phyloP scores from a whole-genome alignment of 2,329 filamentous ascomycete genomes.

The Passalora sequoiae region DNA sequence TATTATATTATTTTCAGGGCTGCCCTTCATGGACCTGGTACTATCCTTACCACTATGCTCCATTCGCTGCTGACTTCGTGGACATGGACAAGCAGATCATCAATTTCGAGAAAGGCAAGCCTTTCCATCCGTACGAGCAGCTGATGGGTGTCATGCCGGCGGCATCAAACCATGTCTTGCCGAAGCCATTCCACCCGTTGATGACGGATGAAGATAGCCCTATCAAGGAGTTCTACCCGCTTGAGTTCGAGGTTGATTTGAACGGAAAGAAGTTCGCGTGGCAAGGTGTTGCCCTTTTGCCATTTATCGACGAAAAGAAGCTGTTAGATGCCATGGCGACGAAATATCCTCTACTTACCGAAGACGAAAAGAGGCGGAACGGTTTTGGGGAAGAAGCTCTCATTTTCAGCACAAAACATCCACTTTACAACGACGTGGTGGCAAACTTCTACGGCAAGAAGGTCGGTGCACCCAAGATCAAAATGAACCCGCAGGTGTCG shows the following conservation, averaged over 20 bases:
- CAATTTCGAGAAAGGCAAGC: conserved; percentile 74
- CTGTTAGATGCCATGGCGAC: conserved; percentile 75
- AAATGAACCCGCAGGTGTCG: conserved; percentile 68
- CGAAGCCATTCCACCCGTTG: conserved; percentile 77
- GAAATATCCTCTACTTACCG: conserved; percentile 72
- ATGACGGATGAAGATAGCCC: conserved; percentile 86
- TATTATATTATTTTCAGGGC: conserved; percentile 96
- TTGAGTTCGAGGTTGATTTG: conserved; percentile 85
- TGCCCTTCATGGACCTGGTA: conserved; percentile 99
- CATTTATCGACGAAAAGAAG: conserved; percentile 91
- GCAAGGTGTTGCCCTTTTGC: conserved; percentile 89
- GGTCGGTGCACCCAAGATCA: conserved; percentile 59
- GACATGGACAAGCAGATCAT: conserved; percentile 74
- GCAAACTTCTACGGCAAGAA: conserved; percentile 90
- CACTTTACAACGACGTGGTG: conserved; percentile 79
- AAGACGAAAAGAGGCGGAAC: conserved; percentile 75
- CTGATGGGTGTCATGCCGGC: conserved; percentile 96
- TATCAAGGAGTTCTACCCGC: conserved; percentile 96
- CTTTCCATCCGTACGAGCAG: conserved; percentile 91
- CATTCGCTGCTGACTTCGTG: conserved; percentile 92
- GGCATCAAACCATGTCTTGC: conserved; percentile 85
- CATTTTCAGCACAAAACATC: conserved; percentile 76
- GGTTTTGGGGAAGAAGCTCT: conserved; percentile 73
- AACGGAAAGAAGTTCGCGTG: conserved; percentile 99
- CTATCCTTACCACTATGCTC: conserved; percentile 96